Conservation (phyloP, 1,284 basidiomycete species). For the Heterobasidion annosum region DNA sequence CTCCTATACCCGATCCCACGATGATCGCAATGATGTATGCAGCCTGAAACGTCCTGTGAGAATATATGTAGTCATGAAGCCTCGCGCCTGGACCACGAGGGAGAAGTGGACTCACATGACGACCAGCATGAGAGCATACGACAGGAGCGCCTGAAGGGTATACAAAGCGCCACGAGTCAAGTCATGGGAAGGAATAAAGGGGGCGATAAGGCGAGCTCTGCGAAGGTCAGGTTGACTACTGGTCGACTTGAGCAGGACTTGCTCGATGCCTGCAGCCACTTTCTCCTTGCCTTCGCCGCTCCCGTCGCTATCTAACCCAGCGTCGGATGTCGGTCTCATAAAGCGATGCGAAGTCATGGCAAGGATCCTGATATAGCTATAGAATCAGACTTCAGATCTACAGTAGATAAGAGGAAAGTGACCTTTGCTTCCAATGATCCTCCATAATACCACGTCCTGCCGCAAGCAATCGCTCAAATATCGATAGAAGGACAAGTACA, state of each 20-base stretch:
- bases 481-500: conserved; percentile 53
- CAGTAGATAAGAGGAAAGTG: neutral
- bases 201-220: conserved; percentile 29
- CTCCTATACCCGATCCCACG: conserved; percentile 54
- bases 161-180: conserved; percentile 52
- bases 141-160: conserved; percentile 44
- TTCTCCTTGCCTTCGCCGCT: conserved; percentile 5
- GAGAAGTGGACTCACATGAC: conserved; percentile 47
- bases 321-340: neutral
- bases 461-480: conserved; percentile 61
- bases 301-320: neutral
- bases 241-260: conserved; percentile 8
- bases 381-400: conserved; percentile 1
- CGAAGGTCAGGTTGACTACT: conserved; percentile 2
- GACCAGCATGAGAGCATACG: conserved; percentile 59
- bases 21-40: conserved; percentile 60
- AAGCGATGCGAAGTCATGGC: neutral
- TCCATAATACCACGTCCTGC: conserved; percentile 45
- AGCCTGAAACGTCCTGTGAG: conserved; percentile 61
- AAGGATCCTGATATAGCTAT: neutral
- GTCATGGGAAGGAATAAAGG: conserved; percentile 55
- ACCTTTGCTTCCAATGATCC: conserved; percentile 53
- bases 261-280: conserved; percentile 8
- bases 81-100: neutral
- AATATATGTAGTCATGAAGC: conserved; percentile 3